A percentile compares a stretch with the other conserved stretches of the same genome.
Conservation (phyloP, 2,329 filamentous ascomycete genomes). For the Ophiostoma quercus region DNA sequence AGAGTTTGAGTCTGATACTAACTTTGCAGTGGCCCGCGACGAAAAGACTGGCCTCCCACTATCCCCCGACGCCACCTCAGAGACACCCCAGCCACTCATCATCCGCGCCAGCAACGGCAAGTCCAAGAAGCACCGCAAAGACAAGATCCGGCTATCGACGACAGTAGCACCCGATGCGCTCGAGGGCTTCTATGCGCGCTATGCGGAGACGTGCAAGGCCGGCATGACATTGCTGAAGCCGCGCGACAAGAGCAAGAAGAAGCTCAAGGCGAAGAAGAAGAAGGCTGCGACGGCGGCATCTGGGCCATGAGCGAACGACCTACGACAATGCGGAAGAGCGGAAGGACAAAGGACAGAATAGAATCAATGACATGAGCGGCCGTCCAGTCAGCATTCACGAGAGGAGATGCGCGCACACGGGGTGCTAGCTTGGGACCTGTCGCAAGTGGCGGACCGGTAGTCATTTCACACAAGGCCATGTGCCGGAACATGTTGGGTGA, state of each 20-base stretch:
- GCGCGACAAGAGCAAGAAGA: constrained; percentile 81
- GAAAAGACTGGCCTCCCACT: constrained; percentile 12
- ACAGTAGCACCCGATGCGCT: constrained; percentile 70
- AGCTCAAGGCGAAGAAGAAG: constrained; percentile 71
- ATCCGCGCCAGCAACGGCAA: constrained; percentile 82
- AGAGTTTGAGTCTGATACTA: no score
- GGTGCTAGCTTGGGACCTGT: no score
- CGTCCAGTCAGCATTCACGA: no score
- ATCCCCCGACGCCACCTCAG: constrained; percentile 35
- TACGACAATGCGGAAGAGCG: not conserved
- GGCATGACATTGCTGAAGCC: constrained; percentile 91
- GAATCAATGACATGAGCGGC: not conserved
- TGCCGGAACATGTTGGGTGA: no score
- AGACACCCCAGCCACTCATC: constrained; percentile 62
- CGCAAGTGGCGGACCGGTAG: no score
- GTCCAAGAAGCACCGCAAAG: constrained; percentile 49
- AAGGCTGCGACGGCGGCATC: constrained; percentile 39
- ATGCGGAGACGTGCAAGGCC: constrained; percentile 84
- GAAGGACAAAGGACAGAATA: not conserved
- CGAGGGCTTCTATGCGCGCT: constrained; percentile 74
- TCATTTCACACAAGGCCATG: no score
- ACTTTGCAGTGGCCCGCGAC: constrained; percentile 21
- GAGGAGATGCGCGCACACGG: no score
- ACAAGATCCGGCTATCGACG: constrained; percentile 73
- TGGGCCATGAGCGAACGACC: not conserved